Base-by-base conservation (phyloP, 2,329 filamentous ascomycete genomes). In the Exophiala dermatitidis region DNA sequence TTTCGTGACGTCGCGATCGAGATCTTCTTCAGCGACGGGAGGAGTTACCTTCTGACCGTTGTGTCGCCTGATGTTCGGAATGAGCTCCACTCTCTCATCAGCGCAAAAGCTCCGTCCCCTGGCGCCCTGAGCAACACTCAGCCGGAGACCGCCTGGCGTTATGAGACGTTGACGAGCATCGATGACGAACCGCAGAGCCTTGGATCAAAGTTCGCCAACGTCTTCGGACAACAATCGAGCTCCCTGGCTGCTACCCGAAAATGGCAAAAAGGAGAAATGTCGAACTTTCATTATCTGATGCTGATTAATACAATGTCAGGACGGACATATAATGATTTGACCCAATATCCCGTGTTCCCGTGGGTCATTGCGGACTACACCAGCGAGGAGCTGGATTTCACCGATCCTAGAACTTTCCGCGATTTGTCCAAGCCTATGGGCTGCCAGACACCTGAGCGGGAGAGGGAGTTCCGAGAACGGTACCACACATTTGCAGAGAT, bases 241-340 rank as follows among this genome's bases (percentile, higher is more conserved):
- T 86, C 86, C 68, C 90, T 90, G 60, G 88, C 90, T 6, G 84
- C 89, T 5, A 95, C 93, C 64, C 85, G 86, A 60, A 85, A 84
- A 67, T 98, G 93, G 93, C 80, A 93, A 54, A 86, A 84, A 66
- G 93, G 94, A 8, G 93, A 98, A 65, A 89, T 97, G 46, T 97
- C 91, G 9, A 98, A 98, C 68, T 98, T 98, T 64, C 90, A 97
- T 69, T 98, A 98, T 66, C 79, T 98, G 34, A 98, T 98, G 91
- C 83, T 96, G 56, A 84, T 98, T 65, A 98, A 98, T 66, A 97
- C 93, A 0, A 88, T 98, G 80, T 94, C 94, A 30, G 93, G 93
- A 2, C 79, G 93, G 48, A 97, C 93, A 0, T 98, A 98, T 74
- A 98, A 98, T 66, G 93, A 98, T 66, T 76, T 98, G 12, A 98